Conservation (phyloP, 2,329 filamentous ascomycete genomes). For the Alternaria angustiovoidea region DNA sequence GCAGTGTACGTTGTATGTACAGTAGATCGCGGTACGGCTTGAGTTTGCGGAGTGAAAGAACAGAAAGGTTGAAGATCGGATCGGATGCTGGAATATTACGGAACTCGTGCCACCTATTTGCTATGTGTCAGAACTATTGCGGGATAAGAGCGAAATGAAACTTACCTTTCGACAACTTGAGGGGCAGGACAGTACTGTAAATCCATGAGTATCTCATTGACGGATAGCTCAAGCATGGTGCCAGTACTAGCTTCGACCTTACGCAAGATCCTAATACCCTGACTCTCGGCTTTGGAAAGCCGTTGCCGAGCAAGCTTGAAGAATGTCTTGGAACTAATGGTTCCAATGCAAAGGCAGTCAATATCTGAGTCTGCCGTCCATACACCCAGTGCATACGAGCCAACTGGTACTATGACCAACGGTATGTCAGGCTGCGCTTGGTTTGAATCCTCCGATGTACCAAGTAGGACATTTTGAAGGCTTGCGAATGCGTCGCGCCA, state of each 20-base stretch:
- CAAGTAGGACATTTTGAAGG: conserved; percentile 57
- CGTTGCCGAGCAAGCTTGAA: conserved; percentile 66
- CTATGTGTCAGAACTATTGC: conserved; percentile 11
- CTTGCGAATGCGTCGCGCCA: conserved; percentile 58
- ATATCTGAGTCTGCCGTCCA: conserved; percentile 70
- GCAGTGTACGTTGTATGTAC: conserved; percentile 67
- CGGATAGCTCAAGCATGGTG: conserved; percentile 70
- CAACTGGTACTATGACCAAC: conserved; percentile 68
- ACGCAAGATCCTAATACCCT: conserved; percentile 62
- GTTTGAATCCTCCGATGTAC: conserved; percentile 20
- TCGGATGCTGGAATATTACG: conserved; percentile 59
- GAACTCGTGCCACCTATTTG: conserved; percentile 49
- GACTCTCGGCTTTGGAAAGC: conserved; percentile 57
- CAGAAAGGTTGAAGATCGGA: conserved; percentile 63
- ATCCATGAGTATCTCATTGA: conserved; percentile 67
- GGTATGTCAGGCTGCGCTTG: conserved; percentile 34
- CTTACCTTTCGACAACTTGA: conserved; percentile 61
- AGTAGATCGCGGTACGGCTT: conserved; percentile 70
- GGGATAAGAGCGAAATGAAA: background rate
- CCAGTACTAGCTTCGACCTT: conserved; percentile 67
- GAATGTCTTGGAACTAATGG: conserved; percentile 68
- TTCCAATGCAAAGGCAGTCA: conserved; percentile 71
- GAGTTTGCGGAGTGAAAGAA: conserved; percentile 66
- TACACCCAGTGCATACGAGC: conserved; percentile 70
- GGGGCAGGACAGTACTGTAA: conserved; percentile 72